Percentiles rank a stretch among this genome's conserved stretches.
Conservation (phyloP, 768 basidiomycete genomes). For the Clitopilus hobsonii region DNA sequence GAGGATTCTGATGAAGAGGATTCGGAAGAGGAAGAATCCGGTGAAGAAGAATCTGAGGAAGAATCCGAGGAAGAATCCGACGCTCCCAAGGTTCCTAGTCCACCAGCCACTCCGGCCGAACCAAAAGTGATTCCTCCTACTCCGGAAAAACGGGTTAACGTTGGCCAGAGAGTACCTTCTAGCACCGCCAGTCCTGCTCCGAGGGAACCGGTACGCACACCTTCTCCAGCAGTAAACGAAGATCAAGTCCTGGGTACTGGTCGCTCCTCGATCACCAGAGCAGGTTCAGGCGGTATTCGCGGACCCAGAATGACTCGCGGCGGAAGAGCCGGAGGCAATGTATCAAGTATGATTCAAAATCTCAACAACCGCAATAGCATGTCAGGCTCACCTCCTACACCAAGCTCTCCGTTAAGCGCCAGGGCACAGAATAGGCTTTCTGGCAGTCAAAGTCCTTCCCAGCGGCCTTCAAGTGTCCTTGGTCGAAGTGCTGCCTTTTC, state of each 20-base stretch:
- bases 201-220: slow-evolving; percentile 33
- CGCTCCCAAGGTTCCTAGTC: slow-evolving; percentile 23
- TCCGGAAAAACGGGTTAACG: slow-evolving; percentile 38
- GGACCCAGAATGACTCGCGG: slow-evolving; percentile 46
- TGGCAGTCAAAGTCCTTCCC: slow-evolving; percentile 32
- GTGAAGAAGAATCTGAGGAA: no score
- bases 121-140: slow-evolving; percentile 48
- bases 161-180: slow-evolving; percentile 19
- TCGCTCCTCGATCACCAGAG: slow-evolving; percentile 40
- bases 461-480: slow-evolving; percentile 41
- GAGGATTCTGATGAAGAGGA: no score
- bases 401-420: slow-evolving; percentile 27
- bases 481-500: slow-evolving; percentile 53
- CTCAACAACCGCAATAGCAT: slow-evolving; percentile 36
- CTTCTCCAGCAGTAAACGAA: slow-evolving; percentile 34
- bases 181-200: slow-evolving; percentile 30
- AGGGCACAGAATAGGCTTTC: slow-evolving; percentile 40
- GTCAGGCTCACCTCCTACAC: slow-evolving; percentile 22
- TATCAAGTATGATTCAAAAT: slow-evolving; percentile 53
- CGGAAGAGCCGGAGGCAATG: slow-evolving; percentile 40
- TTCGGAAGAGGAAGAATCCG: no score
- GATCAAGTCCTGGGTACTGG: slow-evolving; percentile 31
- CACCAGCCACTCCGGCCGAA: slow-evolving; percentile 28
- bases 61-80: no score
- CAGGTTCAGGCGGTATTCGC: slow-evolving; percentile 42